These are phyloP conservation scores for Mallotus repandus DNA, from an alignment of 441 rosid species.

Conservation along the genomic window DNA sequence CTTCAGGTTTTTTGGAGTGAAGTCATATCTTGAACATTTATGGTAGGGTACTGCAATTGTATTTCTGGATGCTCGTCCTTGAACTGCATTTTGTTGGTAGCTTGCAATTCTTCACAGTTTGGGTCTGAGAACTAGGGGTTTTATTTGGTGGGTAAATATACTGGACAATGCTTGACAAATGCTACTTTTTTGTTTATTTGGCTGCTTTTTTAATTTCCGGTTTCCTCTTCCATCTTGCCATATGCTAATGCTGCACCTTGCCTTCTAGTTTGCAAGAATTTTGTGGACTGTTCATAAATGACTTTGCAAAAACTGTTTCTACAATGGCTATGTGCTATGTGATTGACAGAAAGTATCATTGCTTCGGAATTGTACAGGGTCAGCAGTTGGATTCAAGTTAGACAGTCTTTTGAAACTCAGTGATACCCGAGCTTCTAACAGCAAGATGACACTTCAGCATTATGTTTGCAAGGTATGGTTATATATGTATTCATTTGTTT, in stretches of 20 bases:
- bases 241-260: background rate
- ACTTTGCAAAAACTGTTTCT: background rate
- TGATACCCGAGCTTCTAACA: slow-evolving; percentile 90
- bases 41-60: background rate
- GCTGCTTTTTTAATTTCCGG: background rate
- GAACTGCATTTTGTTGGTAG: background rate
- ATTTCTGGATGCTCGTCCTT: background rate
- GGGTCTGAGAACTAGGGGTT: background rate
- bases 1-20: background rate
- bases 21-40: background rate
- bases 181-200: background rate
- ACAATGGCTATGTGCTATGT: background rate
- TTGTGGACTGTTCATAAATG: background rate
- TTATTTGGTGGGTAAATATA: background rate
- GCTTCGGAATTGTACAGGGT: slow-evolving; percentile 52
- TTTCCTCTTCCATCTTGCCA: background rate
- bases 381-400: slow-evolving; percentile 98
- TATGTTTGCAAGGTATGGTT: slow-evolving; percentile 87
- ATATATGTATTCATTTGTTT: background rate
- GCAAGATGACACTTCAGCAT: slow-evolving; percentile 98
- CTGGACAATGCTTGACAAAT: background rate
- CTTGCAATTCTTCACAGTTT: background rate
- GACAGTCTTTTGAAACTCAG: slow-evolving; percentile 93
- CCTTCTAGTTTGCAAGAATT: background rate
- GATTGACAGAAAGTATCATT: slow-evolving; percentile 20